A percentile compares a stretch with the other conserved stretches of the same genome.
Evolutionary conservation across 257 asterid species (phyloP).

Genomic region (Lycium ferocissimum): DNA sequence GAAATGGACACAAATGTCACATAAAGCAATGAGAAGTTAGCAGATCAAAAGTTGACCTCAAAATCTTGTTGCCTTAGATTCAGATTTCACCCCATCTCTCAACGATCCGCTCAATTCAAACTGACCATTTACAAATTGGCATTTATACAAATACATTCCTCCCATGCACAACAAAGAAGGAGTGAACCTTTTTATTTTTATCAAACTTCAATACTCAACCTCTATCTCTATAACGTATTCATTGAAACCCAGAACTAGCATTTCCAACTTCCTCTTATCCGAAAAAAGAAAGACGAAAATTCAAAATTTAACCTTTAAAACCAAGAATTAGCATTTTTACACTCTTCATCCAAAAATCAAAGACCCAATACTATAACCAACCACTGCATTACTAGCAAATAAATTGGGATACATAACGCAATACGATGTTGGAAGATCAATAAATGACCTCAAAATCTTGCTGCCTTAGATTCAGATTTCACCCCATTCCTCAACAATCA

Average conservation of each 20-base stretch:
- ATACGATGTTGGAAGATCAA: too few relatives aligned
- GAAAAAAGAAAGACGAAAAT: not conserved
- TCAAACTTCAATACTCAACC: not conserved
- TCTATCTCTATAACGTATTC: not conserved
- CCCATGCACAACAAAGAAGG: not conserved
- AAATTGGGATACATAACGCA: too few relatives aligned
- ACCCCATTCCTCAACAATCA: too few relatives aligned
- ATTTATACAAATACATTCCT: not conserved
- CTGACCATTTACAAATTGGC: not conserved
- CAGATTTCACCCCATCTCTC: not conserved
- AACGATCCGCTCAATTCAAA: not conserved
- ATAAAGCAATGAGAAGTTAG: not conserved
- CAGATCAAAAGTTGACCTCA: not conserved
- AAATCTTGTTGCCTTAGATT: not conserved
- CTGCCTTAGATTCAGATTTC: too few relatives aligned
- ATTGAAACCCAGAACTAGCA: not conserved
- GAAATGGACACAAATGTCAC: not conserved
- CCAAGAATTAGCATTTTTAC: not conserved
- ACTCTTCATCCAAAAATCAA: not conserved
- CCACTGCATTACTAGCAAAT: too few relatives aligned
- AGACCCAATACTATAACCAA: too few relatives aligned
- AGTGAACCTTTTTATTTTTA: too few relatives aligned
- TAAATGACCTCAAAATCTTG: too few relatives aligned
- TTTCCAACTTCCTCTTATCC: not conserved
- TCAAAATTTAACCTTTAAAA: not conserved